phyloP scores from a whole-genome alignment of 495 filamentous ascomycete species.

The Tirmania nivea region DNA sequence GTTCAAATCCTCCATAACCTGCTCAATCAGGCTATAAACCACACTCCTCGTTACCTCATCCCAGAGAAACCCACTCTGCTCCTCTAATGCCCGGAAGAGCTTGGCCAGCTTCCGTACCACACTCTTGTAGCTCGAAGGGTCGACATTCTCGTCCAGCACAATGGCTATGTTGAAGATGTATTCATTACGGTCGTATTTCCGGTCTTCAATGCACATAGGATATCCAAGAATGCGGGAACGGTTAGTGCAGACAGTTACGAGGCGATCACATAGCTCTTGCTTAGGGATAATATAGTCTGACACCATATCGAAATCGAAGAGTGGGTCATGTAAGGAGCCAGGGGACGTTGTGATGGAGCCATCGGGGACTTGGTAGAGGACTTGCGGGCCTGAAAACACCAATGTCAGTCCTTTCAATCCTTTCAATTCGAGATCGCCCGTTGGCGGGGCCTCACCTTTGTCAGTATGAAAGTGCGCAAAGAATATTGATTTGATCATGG shows the following conservation, averaged over 20 bases:
- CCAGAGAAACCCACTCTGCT: slow-evolving; percentile 58
- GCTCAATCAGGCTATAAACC: slow-evolving; percentile 66
- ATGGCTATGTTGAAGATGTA: slow-evolving; percentile 96
- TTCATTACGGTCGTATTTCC: slow-evolving; percentile 68
- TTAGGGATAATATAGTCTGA: slow-evolving; percentile 82
- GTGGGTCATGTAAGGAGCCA: slow-evolving; percentile 31
- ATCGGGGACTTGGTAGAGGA: slow-evolving; percentile 51
- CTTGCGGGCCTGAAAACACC: slow-evolving; percentile 43
- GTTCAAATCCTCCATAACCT: slow-evolving; percentile 83
- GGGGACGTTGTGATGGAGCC: slow-evolving; percentile 50
- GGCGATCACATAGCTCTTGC: slow-evolving; percentile 72
- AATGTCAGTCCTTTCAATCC: background rate
- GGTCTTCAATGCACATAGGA: slow-evolving; percentile 63
- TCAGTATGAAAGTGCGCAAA: slow-evolving; percentile 80
- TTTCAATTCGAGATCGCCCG: too few relatives aligned
- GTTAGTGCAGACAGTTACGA: slow-evolving; percentile 55
- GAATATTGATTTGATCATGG: slow-evolving; percentile 87
- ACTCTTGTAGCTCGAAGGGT: slow-evolving; percentile 48
- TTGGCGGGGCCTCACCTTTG: slow-evolving; percentile 37
- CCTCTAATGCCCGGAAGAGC: slow-evolving; percentile 70
- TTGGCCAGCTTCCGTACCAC: slow-evolving; percentile 69
- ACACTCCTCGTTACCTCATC: slow-evolving; percentile 25
- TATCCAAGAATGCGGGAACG: slow-evolving; percentile 68
- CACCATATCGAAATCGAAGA: slow-evolving; percentile 65
- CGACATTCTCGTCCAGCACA: slow-evolving; percentile 51